A percentile compares a stretch with the other conserved stretches of the same genome.
phyloP scores from a whole-genome alignment of 495 filamentous ascomycete species.

The Aspergillus cristatus region DNA sequence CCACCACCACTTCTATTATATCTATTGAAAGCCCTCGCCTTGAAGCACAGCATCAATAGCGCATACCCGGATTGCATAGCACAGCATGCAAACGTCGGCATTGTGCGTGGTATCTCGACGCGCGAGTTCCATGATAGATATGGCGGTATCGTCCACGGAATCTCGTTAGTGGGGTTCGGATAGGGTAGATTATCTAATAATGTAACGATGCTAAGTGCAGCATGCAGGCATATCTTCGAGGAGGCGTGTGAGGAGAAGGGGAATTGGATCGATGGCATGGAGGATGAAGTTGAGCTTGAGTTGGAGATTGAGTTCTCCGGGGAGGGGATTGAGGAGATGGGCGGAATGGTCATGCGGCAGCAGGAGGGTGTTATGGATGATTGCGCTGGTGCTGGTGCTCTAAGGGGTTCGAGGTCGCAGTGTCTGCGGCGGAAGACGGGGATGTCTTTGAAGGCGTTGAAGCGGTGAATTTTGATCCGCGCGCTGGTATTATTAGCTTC shows the following conservation, averaged over 20 bases:
- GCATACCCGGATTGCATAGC: conserved; percentile 43
- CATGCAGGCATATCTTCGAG: conserved; percentile 34
- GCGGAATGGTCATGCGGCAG: background rate
- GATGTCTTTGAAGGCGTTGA: conserved; percentile 40
- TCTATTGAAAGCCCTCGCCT: conserved; percentile 25
- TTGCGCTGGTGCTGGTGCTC: background rate
- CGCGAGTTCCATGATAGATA: conserved; percentile 6
- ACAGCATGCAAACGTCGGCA: conserved; percentile 42
- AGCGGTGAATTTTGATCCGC: conserved; percentile 41
- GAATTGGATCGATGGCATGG: conserved; percentile 9
- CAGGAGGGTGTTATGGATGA: background rate
- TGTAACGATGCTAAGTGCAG: conserved; percentile 32
- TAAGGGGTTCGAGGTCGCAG: conserved; percentile 28
- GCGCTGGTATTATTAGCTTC: conserved; percentile 20
- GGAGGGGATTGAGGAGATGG: conserved; percentile 1
- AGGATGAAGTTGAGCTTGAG: background rate
- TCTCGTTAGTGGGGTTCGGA: conserved; percentile 12
- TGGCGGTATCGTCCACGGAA: background rate
- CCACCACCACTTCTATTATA: conserved; percentile 4
- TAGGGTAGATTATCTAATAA: conserved; percentile 31
- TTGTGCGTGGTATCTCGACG: conserved; percentile 28
- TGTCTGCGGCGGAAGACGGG: conserved; percentile 35
- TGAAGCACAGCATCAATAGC: conserved; percentile 32
- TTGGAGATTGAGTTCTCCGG: background rate
- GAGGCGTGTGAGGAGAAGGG: conserved; percentile 34